Base-by-base conservation (phyloP, 108 stramenopile species). In the Epithemia pelagica region DNA sequence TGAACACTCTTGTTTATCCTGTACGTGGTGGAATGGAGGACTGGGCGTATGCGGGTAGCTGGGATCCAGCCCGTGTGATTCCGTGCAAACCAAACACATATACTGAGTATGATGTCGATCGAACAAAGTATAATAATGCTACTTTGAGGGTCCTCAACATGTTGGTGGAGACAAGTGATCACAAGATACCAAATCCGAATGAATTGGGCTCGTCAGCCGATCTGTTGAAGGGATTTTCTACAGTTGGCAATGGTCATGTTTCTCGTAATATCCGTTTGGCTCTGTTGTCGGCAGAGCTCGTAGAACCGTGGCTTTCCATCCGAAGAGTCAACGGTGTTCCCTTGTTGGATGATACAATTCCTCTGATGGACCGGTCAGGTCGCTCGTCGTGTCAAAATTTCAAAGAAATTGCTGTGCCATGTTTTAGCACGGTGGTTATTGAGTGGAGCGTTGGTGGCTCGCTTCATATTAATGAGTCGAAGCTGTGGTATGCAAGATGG, bases 21-120 rank as follows among this genome's bases (percentile, higher is more conserved):
- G 98, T 99, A 27, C 58, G 86, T 26, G 98, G 95, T 25, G 95
- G 92, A 21, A 92, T 94, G 91, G 95, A 96, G 66, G 95, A 95
- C 75, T 77, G 92, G 96, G 96, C 83, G 7, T 96, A 95, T 78
- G 92, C 90, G 0, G 95, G 92, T 5, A 92, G 89, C 18, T 99
- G 95, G 95, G 95, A 92, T 78, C 72, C 80, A 0, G 80, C 82
- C 1, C 69, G 78, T n/a, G 91, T 88, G 21, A 66, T 70, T 25
- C 69, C 70, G 67, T 95, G 69, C 80, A 83, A 94, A 51, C 93
- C 95, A 7, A 67, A 54, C 18, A 67, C 69, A 24, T 85, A 83
- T 75, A 79, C 76, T 0, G 83, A 80, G 21, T 92, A 96, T 65
- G 66, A 53, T 15, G 23, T 25, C 19, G 75, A 74, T 27, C 80